Conservation (phyloP, 345 rosid species). For the Psidium friedrichsthalianum region DNA sequence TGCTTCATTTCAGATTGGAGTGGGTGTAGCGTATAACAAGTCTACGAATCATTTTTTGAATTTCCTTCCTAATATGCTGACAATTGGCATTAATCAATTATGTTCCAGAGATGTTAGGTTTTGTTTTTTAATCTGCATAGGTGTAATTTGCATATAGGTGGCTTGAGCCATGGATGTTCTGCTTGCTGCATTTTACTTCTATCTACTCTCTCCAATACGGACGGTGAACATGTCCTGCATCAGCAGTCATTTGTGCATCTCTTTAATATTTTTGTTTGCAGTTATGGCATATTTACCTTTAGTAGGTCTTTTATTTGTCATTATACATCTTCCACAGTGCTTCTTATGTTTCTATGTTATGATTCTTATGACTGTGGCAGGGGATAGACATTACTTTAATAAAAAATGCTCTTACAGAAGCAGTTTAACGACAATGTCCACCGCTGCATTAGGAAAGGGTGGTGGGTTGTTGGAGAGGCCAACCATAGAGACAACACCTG, state of each 20-base stretch:
- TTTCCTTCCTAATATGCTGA: neutral
- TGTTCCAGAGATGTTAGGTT: neutral
- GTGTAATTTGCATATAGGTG: neutral
- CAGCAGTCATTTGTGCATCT: neutral
- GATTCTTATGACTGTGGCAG: neutral
- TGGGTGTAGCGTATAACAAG: neutral
- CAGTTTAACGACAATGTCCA: conserved; percentile 3
- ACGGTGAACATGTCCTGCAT: neutral
- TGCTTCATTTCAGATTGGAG: neutral
- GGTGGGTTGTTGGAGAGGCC: conserved; percentile 20
- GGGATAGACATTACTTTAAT: conserved; percentile 4
- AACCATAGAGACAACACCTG: conserved; percentile 15
- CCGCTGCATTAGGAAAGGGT: conserved; percentile 14
- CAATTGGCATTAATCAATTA: neutral
- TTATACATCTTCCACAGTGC: neutral
- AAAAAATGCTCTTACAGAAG: conserved; percentile 5
- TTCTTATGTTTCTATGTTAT: neutral
- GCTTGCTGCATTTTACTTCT: neutral
- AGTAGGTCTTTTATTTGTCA: neutral
- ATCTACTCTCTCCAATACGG: neutral
- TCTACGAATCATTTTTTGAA: neutral
- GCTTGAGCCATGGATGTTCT: neutral
- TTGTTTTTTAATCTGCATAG: neutral
- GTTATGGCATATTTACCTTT: neutral
- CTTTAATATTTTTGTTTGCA: neutral